A percentile compares a stretch with the other conserved stretches of the same genome.
phyloP scores from a whole-genome alignment of 495 filamentous ascomycete genomes.

The Sabuloglossum arenarium region DNA sequence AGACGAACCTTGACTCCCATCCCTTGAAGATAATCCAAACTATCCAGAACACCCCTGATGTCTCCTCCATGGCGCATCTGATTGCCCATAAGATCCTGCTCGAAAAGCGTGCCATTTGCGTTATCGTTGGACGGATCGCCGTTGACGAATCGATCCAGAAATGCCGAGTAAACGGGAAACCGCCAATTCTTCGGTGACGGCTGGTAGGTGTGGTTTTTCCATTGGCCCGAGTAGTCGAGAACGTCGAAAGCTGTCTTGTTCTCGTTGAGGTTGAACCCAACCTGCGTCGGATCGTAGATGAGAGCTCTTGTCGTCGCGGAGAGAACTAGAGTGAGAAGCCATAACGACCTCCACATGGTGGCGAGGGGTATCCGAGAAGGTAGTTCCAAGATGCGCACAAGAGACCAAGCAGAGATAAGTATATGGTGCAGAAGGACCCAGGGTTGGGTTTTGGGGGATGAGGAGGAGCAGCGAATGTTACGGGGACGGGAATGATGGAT shows the following conservation, averaged over 20 bases:
- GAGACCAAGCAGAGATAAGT: too few species aligned
- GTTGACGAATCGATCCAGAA: slow-evolving; percentile 21
- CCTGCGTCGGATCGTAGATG: slow-evolving; percentile 11
- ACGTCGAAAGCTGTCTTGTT: slow-evolving; percentile 17
- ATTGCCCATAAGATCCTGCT: slow-evolving; percentile 45
- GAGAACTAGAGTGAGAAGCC: not conserved
- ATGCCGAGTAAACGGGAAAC: slow-evolving; percentile 22
- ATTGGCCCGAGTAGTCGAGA: slow-evolving; percentile 21
- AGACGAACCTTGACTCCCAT: slow-evolving; percentile 45
- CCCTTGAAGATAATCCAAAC: slow-evolving; percentile 52
- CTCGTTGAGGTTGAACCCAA: slow-evolving; percentile 20
- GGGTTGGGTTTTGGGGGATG: too few species aligned
- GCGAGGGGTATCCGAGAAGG: too few species aligned
- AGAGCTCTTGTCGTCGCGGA: not conserved
- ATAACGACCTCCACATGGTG: not conserved
- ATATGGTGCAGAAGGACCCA: too few species aligned
- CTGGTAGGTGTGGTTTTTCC: slow-evolving; percentile 20
- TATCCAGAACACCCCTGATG: slow-evolving; percentile 38
- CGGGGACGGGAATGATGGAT: too few species aligned
- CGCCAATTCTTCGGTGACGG: slow-evolving; percentile 24
- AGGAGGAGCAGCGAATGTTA: too few species aligned
- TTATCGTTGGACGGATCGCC: slow-evolving; percentile 22
- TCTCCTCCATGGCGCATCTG: slow-evolving; percentile 62
- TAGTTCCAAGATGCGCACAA: too few species aligned
- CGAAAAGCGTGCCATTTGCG: slow-evolving; percentile 34